These are phyloP conservation scores for Candida sanyaensis DNA, from an alignment of 1,139 yeast genomes.

Conservation along the genomic window DNA sequence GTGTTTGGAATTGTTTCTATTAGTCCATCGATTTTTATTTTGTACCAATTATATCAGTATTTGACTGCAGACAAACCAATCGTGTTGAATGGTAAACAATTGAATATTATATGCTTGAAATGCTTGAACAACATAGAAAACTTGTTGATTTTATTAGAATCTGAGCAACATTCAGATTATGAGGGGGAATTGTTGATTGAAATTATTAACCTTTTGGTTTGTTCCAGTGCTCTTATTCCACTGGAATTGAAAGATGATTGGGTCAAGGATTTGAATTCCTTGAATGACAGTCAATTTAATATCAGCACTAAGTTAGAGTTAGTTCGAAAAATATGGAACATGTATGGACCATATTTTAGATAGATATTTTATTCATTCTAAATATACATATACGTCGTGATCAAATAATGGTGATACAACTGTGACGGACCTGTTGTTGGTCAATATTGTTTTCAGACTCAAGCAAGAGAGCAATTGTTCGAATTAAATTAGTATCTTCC, in stretches of 20 bases:
- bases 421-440: no score
- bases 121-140: conserved; percentile 62
- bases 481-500: no score
- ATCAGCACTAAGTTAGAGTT: conserved; percentile 40
- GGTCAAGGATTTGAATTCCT: conserved; percentile 57
- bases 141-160: conserved; percentile 33
- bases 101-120: conserved; percentile 46
- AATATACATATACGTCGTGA: neutral
- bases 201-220: conserved; percentile 51
- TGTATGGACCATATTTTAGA: conserved; percentile 45
- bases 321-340: conserved; percentile 56
- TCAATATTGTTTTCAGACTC: no score
- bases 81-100: conserved; percentile 38
- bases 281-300: conserved; percentile 33
- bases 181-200: conserved; percentile 63
- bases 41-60: conserved; percentile 40
- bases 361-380: conserved; percentile 7
- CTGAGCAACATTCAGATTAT: conserved; percentile 26
- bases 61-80: conserved; percentile 37
- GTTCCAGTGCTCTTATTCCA: conserved; percentile 53
- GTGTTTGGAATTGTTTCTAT: conserved; percentile 91
- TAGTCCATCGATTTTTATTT: conserved; percentile 72
- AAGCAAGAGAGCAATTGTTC: no score
- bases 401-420: no score
- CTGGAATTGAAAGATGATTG: conserved; percentile 47